phyloP scores from a whole-genome alignment of 1,284 basidiomycete species.

The Tetrapyrgos nigripes region DNA sequence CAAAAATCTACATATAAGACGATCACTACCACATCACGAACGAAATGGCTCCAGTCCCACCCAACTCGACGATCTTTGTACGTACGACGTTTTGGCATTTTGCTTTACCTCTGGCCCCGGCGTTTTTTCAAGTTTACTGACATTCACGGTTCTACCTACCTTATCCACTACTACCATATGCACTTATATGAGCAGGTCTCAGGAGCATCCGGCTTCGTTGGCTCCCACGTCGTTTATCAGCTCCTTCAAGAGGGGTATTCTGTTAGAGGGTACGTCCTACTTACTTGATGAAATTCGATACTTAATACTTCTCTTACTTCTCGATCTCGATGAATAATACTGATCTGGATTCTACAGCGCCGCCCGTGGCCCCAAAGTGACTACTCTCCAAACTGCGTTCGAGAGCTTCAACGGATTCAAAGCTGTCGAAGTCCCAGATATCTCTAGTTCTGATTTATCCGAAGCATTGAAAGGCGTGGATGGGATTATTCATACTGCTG shows the following conservation, averaged over 20 bases:
- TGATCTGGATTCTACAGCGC: conserved; percentile 6
- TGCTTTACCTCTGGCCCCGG: no score
- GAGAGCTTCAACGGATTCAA: conserved; percentile 22
- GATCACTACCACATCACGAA: no score
- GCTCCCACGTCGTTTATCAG: conserved; percentile 29
- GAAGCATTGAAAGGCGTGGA: conserved; percentile 22
- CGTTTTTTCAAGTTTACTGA: background rate
- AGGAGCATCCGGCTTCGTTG: conserved; percentile 30
- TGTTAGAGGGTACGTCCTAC: conserved; percentile 27
- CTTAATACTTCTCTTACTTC: background rate
- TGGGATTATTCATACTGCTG: background rate
- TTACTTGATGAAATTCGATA: background rate
- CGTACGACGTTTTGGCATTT: no score
- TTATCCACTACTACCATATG: no score
- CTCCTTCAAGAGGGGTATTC: conserved; percentile 25
- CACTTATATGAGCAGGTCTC: conserved; percentile 11
- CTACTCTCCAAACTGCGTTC: conserved; percentile 1
- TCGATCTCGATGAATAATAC: background rate
- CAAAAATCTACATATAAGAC: no score
- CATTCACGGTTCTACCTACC: no score
- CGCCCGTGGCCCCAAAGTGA: background rate
- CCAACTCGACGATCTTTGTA: no score
- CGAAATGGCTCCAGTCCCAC: no score
- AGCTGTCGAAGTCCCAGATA: conserved; percentile 24
- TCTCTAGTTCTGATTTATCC: conserved; percentile 18